Percentiles rank a stretch among this genome's conserved stretches.
These are phyloP conservation scores for Malus hybrid DNA, from an alignment of 331 rosid species.

Conservation along the genomic window DNA sequence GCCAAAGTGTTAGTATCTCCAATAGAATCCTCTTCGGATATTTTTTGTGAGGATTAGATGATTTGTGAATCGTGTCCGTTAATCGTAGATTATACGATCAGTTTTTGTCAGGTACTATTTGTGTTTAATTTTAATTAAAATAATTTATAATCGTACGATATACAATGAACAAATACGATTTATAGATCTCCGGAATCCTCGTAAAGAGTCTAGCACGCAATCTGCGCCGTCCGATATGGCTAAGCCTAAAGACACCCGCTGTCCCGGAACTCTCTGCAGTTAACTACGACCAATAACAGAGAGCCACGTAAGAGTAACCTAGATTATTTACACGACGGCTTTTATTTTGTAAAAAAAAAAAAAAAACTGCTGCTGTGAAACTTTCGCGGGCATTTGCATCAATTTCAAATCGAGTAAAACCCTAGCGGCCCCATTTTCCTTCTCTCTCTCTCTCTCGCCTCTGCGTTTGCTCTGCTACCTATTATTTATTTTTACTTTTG, in stretches of 20 bases:
- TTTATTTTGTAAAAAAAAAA: background rate
- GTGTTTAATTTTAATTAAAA: no score
- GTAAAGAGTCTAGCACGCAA: constrained; percentile 10
- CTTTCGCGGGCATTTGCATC: constrained; percentile 47
- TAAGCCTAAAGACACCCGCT: constrained; percentile 1
- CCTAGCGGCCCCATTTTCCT: constrained; percentile 21
- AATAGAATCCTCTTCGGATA: no score
- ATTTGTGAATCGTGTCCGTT: no score
- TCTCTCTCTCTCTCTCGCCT: constrained; percentile 3
- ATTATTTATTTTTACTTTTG: background rate
- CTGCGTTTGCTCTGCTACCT: background rate
- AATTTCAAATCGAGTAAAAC: constrained; percentile 41
- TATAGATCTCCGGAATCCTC: background rate
- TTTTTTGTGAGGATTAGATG: no score
- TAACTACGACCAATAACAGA: background rate
- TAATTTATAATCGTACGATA: no score
- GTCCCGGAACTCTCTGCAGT: constrained; percentile 5
- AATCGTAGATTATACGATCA: no score
- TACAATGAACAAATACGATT: no score
- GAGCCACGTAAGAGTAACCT: constrained; percentile 21
- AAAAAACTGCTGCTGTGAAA: constrained; percentile 12
- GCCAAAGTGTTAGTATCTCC: background rate
- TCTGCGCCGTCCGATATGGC: constrained; percentile 31
- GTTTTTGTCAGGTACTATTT: no score
- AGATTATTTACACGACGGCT: background rate